Base-by-base conservation (phyloP, 176 grass and related monocot species). In the Rhynchospora pubera region DNA sequence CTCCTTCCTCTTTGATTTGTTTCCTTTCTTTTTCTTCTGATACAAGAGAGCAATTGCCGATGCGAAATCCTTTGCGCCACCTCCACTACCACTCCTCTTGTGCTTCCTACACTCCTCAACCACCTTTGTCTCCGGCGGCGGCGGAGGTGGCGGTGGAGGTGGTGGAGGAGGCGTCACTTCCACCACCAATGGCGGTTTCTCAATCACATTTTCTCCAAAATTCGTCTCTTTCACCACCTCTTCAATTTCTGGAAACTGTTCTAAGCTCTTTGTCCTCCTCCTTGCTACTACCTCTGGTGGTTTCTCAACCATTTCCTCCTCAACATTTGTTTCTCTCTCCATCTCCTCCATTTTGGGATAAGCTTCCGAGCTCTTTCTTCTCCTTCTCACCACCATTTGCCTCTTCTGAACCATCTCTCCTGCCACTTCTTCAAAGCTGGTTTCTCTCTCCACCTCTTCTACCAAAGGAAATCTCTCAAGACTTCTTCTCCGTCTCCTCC, bases 11-110 rank as follows among this genome's bases (percentile, higher is more conserved):
- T 81, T 86, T 62, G 79, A 93, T 84, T 89, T 99, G 79, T 73
- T 87, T 73, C 88, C 85, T 79, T 90, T 93, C 82, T 83, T 91
- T 78, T 94, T 95, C 89, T 93, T 99, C 84, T 93, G 88, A 81
- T 93, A 94, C 80, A 99, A 99, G 13, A 85, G 82, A 66, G 96
- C 82, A 71, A 99, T 93, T 67, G 96, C 92, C 28, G 90, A 82
- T 16, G 92, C 96, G 32, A 99, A 77, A 64, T 99, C 96, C 82
- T 95, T 99, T 11, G 96, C 85, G 9, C 96, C 87, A n/a, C 91
- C 87, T 3, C 87, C 87, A 65, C 96, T 99, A 22, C 90, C 92
- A 48, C 84, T 91, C 10, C 85, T 86, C 84, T 91, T 99, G 87
- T 93, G 94, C 79, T 88, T 84, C 78, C 86, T 93, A 72, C 86